A percentile compares a stretch with the other conserved stretches of the same genome.
Evolutionary conservation across 2,329 filamentous ascomycete genomes (phyloP).

Genomic region (Taxawa tesnikishii): DNA sequence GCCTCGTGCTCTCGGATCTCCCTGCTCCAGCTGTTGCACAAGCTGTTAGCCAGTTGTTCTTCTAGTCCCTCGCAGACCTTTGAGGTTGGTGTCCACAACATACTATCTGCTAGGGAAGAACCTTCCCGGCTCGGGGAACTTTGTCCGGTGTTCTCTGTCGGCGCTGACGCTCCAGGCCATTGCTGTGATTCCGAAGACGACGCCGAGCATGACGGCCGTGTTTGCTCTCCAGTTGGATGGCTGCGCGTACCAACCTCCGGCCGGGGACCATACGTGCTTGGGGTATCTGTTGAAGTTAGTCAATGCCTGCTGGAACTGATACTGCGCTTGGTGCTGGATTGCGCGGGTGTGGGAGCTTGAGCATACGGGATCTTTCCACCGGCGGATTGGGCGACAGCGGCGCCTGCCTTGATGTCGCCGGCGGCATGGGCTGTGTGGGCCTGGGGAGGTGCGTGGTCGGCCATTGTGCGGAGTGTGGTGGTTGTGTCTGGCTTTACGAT

Average conservation of each 20-base stretch:
- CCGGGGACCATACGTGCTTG: constrained; percentile 98
- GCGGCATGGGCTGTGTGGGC: no score
- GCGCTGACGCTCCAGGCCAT: constrained; percentile 62
- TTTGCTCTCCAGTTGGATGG: constrained; percentile 92
- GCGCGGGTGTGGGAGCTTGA: not conserved
- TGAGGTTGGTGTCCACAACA: constrained; percentile 22
- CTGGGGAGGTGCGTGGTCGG: not conserved
- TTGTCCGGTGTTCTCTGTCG: constrained; percentile 58
- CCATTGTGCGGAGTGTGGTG: not conserved
- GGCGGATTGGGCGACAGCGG: constrained; percentile 10
- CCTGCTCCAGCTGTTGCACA: constrained; percentile 49
- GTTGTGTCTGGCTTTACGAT: no score
- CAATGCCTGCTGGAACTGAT: constrained; percentile 1
- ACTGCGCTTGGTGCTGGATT: not conserved
- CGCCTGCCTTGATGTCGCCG: not conserved
- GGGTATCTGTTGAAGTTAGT: constrained; percentile 54
- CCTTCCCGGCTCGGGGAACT: constrained; percentile 62
- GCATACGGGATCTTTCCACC: constrained; percentile 64
- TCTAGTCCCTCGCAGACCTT: not conserved
- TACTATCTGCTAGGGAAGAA: constrained; percentile 82
- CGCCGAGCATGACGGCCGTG: constrained; percentile 62
- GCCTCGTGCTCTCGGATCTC: constrained; percentile 59
- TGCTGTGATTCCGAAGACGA: constrained; percentile 56
- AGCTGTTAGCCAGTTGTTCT: constrained; percentile 4
- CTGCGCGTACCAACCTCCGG: constrained; percentile 95